Evolutionary conservation across 1,284 basidiomycete species (phyloP).

Genomic region (Ganoderma lucidum): DNA sequence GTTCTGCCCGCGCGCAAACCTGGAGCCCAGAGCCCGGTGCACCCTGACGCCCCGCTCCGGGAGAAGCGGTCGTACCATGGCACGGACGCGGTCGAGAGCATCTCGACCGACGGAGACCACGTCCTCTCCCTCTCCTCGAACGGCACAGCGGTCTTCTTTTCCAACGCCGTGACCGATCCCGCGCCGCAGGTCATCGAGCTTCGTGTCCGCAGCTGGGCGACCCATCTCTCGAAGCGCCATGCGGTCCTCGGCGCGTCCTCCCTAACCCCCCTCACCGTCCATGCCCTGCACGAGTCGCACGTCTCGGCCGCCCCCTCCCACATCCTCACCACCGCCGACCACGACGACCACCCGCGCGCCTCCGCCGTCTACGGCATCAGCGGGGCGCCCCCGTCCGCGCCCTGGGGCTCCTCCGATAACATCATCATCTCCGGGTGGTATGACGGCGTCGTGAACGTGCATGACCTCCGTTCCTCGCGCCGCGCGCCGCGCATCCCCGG

Average conservation of each 20-base stretch:
- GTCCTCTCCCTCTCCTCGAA: slow-evolving; percentile 65
- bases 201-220: slow-evolving; percentile 64
- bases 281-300: slow-evolving; percentile 56
- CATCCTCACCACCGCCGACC: slow-evolving; percentile 51
- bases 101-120: slow-evolving; percentile 53
- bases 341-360: slow-evolving; percentile 40
- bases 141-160: slow-evolving; percentile 57
- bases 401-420: slow-evolving; percentile 74
- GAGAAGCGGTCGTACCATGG: slow-evolving; percentile 44
- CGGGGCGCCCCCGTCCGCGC: slow-evolving; percentile 62
- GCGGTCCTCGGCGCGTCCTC: slow-evolving; percentile 74
- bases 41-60: slow-evolving; percentile 30
- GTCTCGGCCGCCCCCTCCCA: slow-evolving; percentile 55
- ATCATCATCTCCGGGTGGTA: slow-evolving; percentile 83
- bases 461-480: slow-evolving; percentile 69
- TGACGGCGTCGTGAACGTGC: slow-evolving; percentile 72
- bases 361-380: slow-evolving; percentile 77
- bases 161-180: slow-evolving; percentile 35
- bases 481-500: slow-evolving; percentile 33
- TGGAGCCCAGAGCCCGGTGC: slow-evolving; percentile 30
- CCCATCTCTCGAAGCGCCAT: slow-evolving; percentile 57
- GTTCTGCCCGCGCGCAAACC: slow-evolving; percentile 43
- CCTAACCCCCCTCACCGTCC: slow-evolving; percentile 61
- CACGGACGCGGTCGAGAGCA: slow-evolving; percentile 60
- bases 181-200: slow-evolving; percentile 50